A percentile compares a stretch with the other conserved stretches of the same genome.
These are phyloP conservation scores for Quercus phellos DNA, from an alignment of 331 rosid species.

Conservation along the genomic window DNA sequence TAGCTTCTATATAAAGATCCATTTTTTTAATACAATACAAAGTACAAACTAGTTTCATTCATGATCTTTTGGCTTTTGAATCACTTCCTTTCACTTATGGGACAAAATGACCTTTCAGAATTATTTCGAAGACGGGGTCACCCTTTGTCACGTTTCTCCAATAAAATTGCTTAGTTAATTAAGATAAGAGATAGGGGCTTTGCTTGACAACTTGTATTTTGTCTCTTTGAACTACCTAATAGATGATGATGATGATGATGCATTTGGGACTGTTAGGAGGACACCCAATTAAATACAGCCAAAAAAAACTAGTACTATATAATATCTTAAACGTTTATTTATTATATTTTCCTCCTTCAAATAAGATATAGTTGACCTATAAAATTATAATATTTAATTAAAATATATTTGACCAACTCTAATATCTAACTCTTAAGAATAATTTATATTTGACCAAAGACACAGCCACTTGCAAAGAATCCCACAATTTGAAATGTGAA, in stretches of 20 bases:
- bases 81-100: background rate
- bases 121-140: background rate
- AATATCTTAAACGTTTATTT: background rate
- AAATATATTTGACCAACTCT: slow-evolving; percentile 23
- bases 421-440: background rate
- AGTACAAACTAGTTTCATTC: background rate
- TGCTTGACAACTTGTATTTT: slow-evolving; percentile 7
- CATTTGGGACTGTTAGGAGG: too few relatives aligned
- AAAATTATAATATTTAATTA: background rate
- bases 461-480: background rate
- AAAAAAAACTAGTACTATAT: too few relatives aligned
- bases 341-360: background rate
- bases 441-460: slow-evolving; percentile 4
- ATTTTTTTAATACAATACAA: background rate
- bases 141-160: background rate
- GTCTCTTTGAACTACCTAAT: background rate
- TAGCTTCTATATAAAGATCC: too few relatives aligned
- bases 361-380: slow-evolving; percentile 1
- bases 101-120: background rate
- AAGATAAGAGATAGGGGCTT: background rate
- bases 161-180: background rate
- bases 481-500: background rate
- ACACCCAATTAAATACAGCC: background rate
- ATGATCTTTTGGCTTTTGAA: background rate
- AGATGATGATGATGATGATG: background rate